Conservation (phyloP, 164 flowering plant genomes). For the Akebia trifoliata region DNA sequence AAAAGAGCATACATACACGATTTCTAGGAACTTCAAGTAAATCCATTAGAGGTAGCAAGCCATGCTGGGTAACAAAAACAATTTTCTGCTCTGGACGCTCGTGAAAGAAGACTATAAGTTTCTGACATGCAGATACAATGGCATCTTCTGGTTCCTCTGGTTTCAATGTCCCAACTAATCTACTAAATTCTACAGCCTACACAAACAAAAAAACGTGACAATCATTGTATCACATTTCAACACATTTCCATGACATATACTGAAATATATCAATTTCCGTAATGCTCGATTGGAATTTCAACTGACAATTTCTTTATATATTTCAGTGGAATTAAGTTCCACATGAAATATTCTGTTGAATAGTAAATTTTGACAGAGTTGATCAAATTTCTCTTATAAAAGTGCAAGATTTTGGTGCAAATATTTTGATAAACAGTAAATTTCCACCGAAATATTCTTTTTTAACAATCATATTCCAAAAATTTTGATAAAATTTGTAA, state of each 20-base stretch:
- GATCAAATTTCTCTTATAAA: too few relatives aligned
- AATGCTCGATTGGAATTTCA: too few relatives aligned
- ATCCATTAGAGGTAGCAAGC: slow-evolving; percentile 87
- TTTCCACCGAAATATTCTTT: too few relatives aligned
- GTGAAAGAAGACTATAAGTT: slow-evolving; percentile 72
- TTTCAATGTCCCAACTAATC: slow-evolving; percentile 72
- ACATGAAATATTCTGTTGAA: too few relatives aligned
- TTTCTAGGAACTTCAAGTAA: slow-evolving; percentile 78
- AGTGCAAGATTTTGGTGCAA: too few relatives aligned
- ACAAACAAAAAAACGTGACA: slow-evolving; percentile 6
- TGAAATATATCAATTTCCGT: neutral
- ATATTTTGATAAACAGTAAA: too few relatives aligned
- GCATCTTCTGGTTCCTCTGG: slow-evolving; percentile 92
- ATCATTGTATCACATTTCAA: neutral
- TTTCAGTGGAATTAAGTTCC: too few relatives aligned
- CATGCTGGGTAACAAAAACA: slow-evolving; percentile 82
- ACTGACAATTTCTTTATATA: too few relatives aligned
- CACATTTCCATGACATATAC: neutral
- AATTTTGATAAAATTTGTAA: too few relatives aligned
- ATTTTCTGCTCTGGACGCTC: slow-evolving; percentile 91
- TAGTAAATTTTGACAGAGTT: too few relatives aligned
- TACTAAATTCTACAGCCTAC: slow-evolving; percentile 93
- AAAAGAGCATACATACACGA: slow-evolving; percentile 50
- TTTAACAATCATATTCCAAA: too few relatives aligned
- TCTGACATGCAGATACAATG: slow-evolving; percentile 84